A percentile compares a stretch with the other conserved stretches of the same genome.
These are phyloP conservation scores for Hyaloscypha hepaticicola DNA, from an alignment of 495 filamentous ascomycete genomes.

Conservation along the genomic window DNA sequence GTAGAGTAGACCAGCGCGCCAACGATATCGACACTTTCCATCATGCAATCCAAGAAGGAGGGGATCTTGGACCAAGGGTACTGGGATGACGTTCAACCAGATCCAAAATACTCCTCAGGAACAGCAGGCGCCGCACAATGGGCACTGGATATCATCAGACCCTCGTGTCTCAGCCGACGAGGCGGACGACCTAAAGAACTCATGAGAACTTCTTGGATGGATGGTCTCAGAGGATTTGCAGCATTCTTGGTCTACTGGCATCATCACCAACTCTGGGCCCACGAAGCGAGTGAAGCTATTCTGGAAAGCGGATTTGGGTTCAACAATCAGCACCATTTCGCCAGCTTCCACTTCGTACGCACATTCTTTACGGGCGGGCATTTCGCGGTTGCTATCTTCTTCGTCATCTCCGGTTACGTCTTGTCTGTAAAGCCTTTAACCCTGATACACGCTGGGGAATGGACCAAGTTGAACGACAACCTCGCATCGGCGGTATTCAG, in stretches of 20 bases:
- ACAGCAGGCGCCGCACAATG: background rate
- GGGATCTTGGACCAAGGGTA: slow-evolving; percentile 7
- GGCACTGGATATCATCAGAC: slow-evolving; percentile 4
- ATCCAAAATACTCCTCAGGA: background rate
- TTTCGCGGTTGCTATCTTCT: slow-evolving; percentile 66
- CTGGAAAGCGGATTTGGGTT: slow-evolving; percentile 40
- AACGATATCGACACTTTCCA: background rate
- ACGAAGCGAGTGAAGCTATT: slow-evolving; percentile 24
- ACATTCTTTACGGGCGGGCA: slow-evolving; percentile 57
- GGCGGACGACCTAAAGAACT: slow-evolving; percentile 19
- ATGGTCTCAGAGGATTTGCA: slow-evolving; percentile 54
- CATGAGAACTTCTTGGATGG: slow-evolving; percentile 52
- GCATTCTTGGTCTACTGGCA: slow-evolving; percentile 50
- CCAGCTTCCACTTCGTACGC: slow-evolving; percentile 61
- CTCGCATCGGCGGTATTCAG: slow-evolving; percentile 62
- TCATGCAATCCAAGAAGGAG: background rate
- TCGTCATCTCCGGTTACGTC: slow-evolving; percentile 68
- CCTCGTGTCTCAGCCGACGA: background rate
- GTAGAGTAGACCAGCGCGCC: background rate
- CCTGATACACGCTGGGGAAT: slow-evolving; percentile 49
- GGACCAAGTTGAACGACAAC: slow-evolving; percentile 35
- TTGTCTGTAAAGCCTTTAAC: slow-evolving; percentile 62
- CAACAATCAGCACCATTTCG: slow-evolving; percentile 39
- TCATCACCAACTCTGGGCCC: slow-evolving; percentile 33
- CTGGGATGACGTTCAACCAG: slow-evolving; percentile 3